Evolutionary conservation across 805 yeast species (phyloP).

Genomic region (Phaffomyces antillensis): DNA sequence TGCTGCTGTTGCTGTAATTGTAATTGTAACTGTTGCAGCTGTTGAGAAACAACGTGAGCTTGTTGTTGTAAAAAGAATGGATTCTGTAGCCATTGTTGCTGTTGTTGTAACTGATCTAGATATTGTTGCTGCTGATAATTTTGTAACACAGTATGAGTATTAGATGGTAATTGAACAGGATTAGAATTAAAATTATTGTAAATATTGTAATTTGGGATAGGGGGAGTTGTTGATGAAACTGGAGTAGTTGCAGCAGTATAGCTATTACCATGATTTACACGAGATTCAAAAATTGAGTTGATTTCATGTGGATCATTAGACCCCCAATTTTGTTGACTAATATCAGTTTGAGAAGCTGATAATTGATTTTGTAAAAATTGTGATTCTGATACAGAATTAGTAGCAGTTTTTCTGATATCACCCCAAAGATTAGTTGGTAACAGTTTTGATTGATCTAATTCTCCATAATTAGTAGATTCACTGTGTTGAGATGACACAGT

Average conservation of each 20-base stretch:
- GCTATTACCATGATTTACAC: not conserved
- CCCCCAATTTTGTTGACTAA: not conserved
- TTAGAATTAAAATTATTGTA: no score
- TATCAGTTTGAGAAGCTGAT: not conserved
- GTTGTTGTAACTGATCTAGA: conserved; percentile 11
- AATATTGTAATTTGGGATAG: conserved; percentile 1
- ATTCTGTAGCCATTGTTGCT: conserved; percentile 14
- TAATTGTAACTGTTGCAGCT: conserved; percentile 19
- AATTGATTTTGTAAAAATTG: conserved; percentile 11
- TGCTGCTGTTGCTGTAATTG: conserved; percentile 25
- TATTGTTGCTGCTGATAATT: conserved; percentile 17
- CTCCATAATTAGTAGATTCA: not conserved
- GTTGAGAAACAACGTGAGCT: conserved; percentile 20
- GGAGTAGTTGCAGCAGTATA: conserved; percentile 13
- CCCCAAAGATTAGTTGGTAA: conserved; percentile 31
- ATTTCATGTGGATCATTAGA: conserved; percentile 3
- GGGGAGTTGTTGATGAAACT: conserved; percentile 6
- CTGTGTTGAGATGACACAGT: not conserved
- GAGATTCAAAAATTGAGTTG: not conserved
- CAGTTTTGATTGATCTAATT: conserved; percentile 19
- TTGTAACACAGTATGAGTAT: conserved; percentile 13
- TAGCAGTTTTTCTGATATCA: conserved; percentile 8
- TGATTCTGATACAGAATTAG: conserved; percentile 10
- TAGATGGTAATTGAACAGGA: conserved; percentile 1
- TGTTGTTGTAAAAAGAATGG: conserved; percentile 21